These are phyloP conservation scores for Suillus clintonianus DNA, from an alignment of 768 basidiomycete genomes.

Conservation along the genomic window DNA sequence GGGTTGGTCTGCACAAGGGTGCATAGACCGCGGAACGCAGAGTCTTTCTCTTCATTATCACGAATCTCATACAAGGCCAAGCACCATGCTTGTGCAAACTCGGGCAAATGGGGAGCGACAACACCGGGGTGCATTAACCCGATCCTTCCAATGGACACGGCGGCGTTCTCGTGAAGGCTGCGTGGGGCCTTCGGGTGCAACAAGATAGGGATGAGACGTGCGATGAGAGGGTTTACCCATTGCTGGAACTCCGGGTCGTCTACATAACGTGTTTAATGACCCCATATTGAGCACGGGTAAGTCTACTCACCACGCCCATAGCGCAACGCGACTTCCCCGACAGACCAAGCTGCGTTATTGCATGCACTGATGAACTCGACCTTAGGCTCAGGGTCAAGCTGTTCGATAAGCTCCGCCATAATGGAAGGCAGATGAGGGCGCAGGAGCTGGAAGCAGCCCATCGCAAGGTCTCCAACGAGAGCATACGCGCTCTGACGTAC, in stretches of 20 bases:
- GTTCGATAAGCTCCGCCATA: slow-evolving; percentile 85
- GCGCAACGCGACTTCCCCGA: slow-evolving; percentile 94
- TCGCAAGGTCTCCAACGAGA: slow-evolving; percentile 97
- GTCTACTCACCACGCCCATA: slow-evolving; percentile 70
- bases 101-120: slow-evolving; percentile 86
- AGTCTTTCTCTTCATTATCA: slow-evolving; percentile 99
- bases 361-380: slow-evolving; percentile 94
- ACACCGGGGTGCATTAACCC: slow-evolving; percentile 88
- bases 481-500: slow-evolving; percentile 97
- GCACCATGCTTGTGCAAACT: slow-evolving; percentile 96
- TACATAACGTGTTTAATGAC: slow-evolving; percentile 26
- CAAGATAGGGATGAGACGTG: slow-evolving; percentile 89
- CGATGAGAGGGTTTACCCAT: slow-evolving; percentile 86
- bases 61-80: slow-evolving; percentile 97
- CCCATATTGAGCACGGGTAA: not conserved
- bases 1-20: slow-evolving; percentile 95
- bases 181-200: slow-evolving; percentile 91
- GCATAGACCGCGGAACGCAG: slow-evolving; percentile 96
- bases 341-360: slow-evolving; percentile 99
- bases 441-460: slow-evolving; percentile 88
- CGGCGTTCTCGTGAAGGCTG: slow-evolving; percentile 95
- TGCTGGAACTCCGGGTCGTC: slow-evolving; percentile 88
- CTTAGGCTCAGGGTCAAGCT: slow-evolving; percentile 92
- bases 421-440: slow-evolving; percentile 85
- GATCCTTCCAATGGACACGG: slow-evolving; percentile 95